Base-by-base conservation (phyloP, 768 basidiomycete species). In the Wakefieldia striispora region DNA sequence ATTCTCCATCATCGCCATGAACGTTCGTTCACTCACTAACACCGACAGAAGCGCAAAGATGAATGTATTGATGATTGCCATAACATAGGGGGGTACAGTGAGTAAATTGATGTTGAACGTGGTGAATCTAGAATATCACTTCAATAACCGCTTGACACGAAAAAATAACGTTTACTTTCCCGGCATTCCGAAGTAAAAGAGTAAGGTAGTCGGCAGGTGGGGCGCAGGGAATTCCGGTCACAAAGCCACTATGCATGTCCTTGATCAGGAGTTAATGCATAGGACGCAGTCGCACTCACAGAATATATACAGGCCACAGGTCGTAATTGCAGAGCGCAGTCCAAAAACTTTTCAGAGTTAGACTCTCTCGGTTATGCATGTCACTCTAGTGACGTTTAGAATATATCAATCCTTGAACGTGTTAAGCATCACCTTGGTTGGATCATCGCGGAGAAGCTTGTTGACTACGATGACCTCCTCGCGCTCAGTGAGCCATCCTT, bases 361-460 rank as follows among this genome's bases (percentile, higher is more conserved):
- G 57, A 0, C 77, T 81, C 64, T 87, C 77, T 36, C 85, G 78
- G 52, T 86, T 86, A 65, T 84, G 83, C 85, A 86, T 84, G 51
- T 83, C 81, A 16, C 57, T 53, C 53, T 46, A n/a, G 16, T 38
- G 3, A 39, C 20, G 9, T 5, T 9, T 21, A 20, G 20, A 14
- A 7, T 33, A 7, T 14, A 20, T 11, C 16, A 5, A 5, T 16
- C 14, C 1, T 14, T 38, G 10, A 20, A 1, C 13, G 11, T 11
- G 11, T 14, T 17, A 27, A 27, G 3, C 4, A 4, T 44, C 12
- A 73, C 78, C 68, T 83, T 84, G 10, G 75, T 73, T 4, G 83
- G 82, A 59, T 84, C 82, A 60, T 84, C 83, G 6, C 83, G 72
- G 17, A 85, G 67, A n/a, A 86, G 70, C 9, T 81, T 74, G 37